phyloP scores from a whole-genome alignment of 2,329 filamentous ascomycete species.

The Cryphonectria radicalis region DNA sequence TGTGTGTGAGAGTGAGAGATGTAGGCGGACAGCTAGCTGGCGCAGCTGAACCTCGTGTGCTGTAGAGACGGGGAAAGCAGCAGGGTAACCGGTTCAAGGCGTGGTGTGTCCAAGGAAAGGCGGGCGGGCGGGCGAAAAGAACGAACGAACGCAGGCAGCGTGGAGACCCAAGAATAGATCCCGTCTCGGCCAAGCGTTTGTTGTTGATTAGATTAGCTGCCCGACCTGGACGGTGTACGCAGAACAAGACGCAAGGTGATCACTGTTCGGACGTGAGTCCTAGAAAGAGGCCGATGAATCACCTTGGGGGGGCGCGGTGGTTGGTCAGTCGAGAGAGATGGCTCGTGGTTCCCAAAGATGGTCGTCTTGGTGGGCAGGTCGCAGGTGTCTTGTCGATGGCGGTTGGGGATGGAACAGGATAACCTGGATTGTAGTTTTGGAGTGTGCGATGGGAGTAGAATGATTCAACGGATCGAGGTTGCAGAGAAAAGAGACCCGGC shows the following conservation, averaged over 20 bases:
- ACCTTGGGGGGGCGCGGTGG: not conserved
- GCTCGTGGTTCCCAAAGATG: conserved; percentile 14
- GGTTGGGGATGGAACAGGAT: conserved; percentile 16
- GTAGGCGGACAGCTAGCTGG: conserved; percentile 25
- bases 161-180: conserved; percentile 12
- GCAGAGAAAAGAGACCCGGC: conserved; percentile 16
- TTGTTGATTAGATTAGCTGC: conserved; percentile 28
- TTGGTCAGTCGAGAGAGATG: not conserved
- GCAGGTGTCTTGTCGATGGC: conserved; percentile 20
- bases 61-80: not conserved
- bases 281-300: conserved; percentile 7
- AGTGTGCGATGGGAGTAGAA: conserved; percentile 10
- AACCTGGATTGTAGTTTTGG: not conserved
- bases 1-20: no score
- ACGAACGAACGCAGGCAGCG: conserved; percentile 22
- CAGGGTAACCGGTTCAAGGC: conserved; percentile 9
- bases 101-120: conserved; percentile 10
- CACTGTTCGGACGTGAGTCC: conserved; percentile 13
- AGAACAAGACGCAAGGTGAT: conserved; percentile 11
- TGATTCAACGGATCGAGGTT: conserved; percentile 19
- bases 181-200: conserved; percentile 19
- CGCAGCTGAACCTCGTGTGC: conserved; percentile 19
- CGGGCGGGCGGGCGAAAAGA: conserved; percentile 21
- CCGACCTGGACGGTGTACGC: conserved; percentile 14
- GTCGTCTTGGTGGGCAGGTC: conserved; percentile 13